A percentile compares a stretch with the other conserved stretches of the same genome.
phyloP scores from a whole-genome alignment of 1,139 yeast genomes.

The Blastobotrys elegans region DNA sequence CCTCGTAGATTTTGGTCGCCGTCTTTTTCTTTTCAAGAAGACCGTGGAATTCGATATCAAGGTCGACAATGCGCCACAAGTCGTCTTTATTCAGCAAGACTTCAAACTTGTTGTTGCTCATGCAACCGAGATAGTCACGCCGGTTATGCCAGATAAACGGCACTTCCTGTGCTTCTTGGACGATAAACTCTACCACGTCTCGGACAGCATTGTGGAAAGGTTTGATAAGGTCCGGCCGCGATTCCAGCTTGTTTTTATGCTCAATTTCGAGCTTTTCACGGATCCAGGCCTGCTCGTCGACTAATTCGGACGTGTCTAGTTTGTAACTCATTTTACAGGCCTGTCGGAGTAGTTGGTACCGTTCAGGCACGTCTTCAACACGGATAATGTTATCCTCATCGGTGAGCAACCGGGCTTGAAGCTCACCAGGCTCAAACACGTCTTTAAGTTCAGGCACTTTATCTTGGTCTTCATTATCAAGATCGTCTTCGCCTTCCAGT shows the following conservation, averaged over 20 bases:
- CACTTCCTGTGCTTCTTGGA: conserved; percentile 78
- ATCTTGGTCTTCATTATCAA: conserved; percentile 49
- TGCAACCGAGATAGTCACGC: conserved; percentile 69
- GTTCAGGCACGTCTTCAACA: conserved; percentile 84
- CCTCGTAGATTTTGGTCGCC: conserved; percentile 52
- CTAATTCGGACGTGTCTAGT: conserved; percentile 62
- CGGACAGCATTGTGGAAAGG: conserved; percentile 71
- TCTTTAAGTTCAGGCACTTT: conserved; percentile 60
- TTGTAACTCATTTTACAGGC: conserved; percentile 51
- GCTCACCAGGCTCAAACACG: conserved; percentile 91
- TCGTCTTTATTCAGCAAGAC: conserved; percentile 49
- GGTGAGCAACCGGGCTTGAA: conserved; percentile 84
- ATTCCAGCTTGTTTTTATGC: conserved; percentile 22
- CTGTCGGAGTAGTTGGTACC: conserved; percentile 74
- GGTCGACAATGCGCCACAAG: conserved; percentile 82
- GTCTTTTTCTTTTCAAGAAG: conserved; percentile 68
- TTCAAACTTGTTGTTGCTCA: conserved; percentile 38
- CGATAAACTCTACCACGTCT: conserved; percentile 71
- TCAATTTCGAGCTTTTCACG: conserved; percentile 37
- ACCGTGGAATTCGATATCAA: conserved; percentile 87
- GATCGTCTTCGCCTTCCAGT: conserved; percentile 50
- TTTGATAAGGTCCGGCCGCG: conserved; percentile 42
- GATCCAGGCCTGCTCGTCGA: conserved; percentile 75
- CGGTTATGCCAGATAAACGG: conserved; percentile 98
- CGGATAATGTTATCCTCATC: conserved; percentile 89